Evolutionary conservation across 352 stramenopile species (phyloP).

Genomic region (Pythium dissimile): DNA sequence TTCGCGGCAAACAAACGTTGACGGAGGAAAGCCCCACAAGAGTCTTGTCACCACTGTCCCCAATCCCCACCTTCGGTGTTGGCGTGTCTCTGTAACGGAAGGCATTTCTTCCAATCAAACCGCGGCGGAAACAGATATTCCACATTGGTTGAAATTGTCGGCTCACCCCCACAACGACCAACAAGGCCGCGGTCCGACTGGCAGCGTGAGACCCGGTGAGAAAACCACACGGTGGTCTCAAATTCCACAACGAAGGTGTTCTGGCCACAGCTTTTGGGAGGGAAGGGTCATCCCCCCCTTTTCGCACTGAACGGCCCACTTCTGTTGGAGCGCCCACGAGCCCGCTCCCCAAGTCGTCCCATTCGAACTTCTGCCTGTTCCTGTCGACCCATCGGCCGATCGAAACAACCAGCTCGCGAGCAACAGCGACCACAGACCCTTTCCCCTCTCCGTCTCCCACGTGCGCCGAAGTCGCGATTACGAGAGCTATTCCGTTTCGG

Average conservation of each 20-base stretch:
- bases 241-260: background rate
- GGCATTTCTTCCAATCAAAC: slow-evolving; percentile 6
- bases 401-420: slow-evolving; percentile 18
- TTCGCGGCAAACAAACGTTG: background rate
- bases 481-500: too few species aligned
- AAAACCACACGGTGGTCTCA: background rate
- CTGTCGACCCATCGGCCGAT: slow-evolving; percentile 30
- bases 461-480: too few species aligned
- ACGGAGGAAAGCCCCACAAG: too few species aligned
- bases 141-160: slow-evolving; percentile 15
- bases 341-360: slow-evolving; percentile 17
- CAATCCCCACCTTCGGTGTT: background rate
- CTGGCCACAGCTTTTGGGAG: background rate
- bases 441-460: background rate
- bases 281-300: slow-evolving; percentile 24
- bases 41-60: too few species aligned
- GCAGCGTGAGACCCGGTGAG: too few species aligned
- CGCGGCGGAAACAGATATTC: background rate
- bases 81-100: slow-evolving; percentile 5
- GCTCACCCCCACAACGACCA: slow-evolving; percentile 15
- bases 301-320: slow-evolving; percentile 18
- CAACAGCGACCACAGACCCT: background rate
- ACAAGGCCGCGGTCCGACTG: slow-evolving; percentile 20
- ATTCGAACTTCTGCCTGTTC: slow-evolving; percentile 33
- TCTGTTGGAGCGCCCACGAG: background rate